Conservation (phyloP, 495 filamentous ascomycete genomes). For the Penicillium waksmanii region DNA sequence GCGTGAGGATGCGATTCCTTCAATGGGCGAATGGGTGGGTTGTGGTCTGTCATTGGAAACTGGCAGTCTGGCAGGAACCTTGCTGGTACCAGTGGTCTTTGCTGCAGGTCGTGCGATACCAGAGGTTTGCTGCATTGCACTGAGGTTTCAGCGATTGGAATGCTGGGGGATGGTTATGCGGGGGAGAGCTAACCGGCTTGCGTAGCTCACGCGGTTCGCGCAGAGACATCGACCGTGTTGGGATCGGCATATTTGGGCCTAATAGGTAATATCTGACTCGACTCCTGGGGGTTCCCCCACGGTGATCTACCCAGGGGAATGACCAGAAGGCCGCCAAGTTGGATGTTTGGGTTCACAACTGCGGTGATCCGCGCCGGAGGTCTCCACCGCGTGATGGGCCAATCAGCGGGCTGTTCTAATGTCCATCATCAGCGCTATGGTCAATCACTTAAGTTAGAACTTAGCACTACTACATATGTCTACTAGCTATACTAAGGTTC, state of each 20-base stretch:
- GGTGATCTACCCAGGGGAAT: conserved; percentile 3
- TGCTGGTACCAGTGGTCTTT: conserved; percentile 20
- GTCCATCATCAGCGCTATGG: too few relatives aligned
- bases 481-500: too few relatives aligned
- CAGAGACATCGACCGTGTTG: conserved; percentile 42
- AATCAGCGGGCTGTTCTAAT: not conserved
- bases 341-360: not conserved
- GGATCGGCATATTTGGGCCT: conserved; percentile 42
- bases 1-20: conserved; percentile 21
- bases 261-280: not conserved
- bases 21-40: conserved; percentile 13
- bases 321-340: not conserved
- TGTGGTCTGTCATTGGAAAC: conserved; percentile 9
- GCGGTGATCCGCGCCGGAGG: conserved; percentile 1
- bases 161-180: conserved; percentile 18
- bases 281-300: not conserved
- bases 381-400: not conserved
- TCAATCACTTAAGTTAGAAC: too few relatives aligned
- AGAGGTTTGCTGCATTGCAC: conserved; percentile 24
- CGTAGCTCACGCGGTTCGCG: conserved; percentile 45
- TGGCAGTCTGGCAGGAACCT: conserved; percentile 10
- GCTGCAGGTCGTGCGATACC: conserved; percentile 36
- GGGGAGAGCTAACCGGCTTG: conserved; percentile 37
- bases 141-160: conserved; percentile 18
- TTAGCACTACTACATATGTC: too few relatives aligned